A percentile compares a stretch with the other conserved stretches of the same genome.
Evolutionary conservation across 2,329 filamentous ascomycete genomes (phyloP).

Genomic region (Hypoxylon sp.): DNA sequence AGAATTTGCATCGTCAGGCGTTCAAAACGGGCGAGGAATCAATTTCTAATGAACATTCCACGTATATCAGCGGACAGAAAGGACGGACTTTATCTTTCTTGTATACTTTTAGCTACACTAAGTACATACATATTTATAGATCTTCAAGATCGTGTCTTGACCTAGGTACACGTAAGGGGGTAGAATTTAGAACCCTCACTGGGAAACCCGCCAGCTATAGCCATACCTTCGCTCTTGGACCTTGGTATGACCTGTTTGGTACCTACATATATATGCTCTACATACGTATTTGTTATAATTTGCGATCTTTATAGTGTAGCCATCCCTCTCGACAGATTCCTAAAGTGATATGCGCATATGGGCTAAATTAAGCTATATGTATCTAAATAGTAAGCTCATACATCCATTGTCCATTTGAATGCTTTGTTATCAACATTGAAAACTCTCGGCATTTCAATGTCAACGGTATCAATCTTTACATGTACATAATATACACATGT

Average conservation of each 20-base stretch:
- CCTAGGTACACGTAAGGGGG: conserved; percentile 4
- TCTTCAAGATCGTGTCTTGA: not conserved
- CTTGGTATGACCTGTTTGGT: not conserved
- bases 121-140: conserved; percentile 34
- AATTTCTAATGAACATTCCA: conserved; percentile 21
- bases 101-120: conserved; percentile 28
- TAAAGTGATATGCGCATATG: not conserved
- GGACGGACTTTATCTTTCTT: conserved; percentile 19
- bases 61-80: conserved; percentile 10
- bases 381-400: not conserved
- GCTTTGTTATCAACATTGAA: too few relatives aligned
- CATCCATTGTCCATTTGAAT: not conserved
- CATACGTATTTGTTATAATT: not conserved
- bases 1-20: conserved; percentile 47
- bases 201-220: not conserved
- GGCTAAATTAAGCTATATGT: not conserved
- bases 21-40: conserved; percentile 39
- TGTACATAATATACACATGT: not conserved
- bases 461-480: too few relatives aligned
- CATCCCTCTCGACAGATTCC: not conserved
- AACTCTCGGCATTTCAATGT: too few relatives aligned
- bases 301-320: not conserved
- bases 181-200: conserved; percentile 30
- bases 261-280: not conserved
- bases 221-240: not conserved